These are phyloP conservation scores for Kwoniella sp. DNA, from an alignment of 768 basidiomycete species.

Conservation along the genomic window DNA sequence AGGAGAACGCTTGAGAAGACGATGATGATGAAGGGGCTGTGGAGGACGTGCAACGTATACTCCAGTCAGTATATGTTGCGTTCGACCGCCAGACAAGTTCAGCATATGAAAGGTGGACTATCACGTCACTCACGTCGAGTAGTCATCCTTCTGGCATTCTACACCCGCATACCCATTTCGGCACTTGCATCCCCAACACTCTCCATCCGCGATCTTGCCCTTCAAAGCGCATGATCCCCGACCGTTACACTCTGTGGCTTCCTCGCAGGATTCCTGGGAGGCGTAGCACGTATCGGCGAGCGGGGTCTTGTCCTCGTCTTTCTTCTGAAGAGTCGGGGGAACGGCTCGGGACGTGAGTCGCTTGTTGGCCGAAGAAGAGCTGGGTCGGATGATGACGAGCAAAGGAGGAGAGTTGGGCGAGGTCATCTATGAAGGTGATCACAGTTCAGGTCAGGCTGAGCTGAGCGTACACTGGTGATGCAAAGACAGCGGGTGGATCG, in stretches of 20 bases:
- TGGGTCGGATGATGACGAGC: constrained; percentile 51
- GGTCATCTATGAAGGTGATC: constrained; percentile 42
- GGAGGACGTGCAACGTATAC: background rate
- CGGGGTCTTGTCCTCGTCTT: constrained; percentile 11
- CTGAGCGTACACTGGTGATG: background rate
- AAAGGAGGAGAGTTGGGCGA: constrained; percentile 47
- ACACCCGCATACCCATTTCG: constrained; percentile 46
- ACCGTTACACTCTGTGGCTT: constrained; percentile 45
- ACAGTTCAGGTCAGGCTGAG: background rate
- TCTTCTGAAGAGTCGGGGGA: constrained; percentile 13
- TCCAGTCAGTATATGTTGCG: too few relatives aligned
- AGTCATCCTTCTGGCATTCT: constrained; percentile 53
- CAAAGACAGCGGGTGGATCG: background rate
- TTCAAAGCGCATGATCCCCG: constrained; percentile 43
- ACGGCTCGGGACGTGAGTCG: constrained; percentile 19
- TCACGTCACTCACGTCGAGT: constrained; percentile 46
- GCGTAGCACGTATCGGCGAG: constrained; percentile 41
- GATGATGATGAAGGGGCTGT: constrained; percentile 49
- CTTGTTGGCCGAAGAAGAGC: background rate
- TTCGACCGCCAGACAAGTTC: too few relatives aligned
- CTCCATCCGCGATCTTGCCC: constrained; percentile 31
- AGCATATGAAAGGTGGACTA: background rate
- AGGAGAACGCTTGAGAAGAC: constrained; percentile 43
- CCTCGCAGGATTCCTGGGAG: constrained; percentile 46
- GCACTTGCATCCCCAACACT: constrained; percentile 55